Conservation (phyloP, 176 grass and related monocot genomes). For the Eleusine indica region DNA sequence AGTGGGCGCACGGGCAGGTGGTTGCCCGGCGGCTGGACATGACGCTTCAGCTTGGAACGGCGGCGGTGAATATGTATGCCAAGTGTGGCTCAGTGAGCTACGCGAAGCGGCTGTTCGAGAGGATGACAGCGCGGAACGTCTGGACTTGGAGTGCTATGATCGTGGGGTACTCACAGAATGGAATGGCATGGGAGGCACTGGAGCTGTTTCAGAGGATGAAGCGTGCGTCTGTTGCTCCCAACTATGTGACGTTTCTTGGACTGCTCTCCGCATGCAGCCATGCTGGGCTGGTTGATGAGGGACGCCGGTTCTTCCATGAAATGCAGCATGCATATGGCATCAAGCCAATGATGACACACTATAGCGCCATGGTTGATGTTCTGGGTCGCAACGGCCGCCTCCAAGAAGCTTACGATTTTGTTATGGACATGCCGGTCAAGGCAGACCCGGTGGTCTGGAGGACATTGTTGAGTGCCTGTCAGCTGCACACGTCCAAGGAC, state of each 20-base stretch:
- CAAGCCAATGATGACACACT: constrained; percentile 56
- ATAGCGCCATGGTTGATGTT: constrained; percentile 66
- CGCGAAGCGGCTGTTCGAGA: constrained; percentile 44
- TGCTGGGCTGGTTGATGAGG: constrained; percentile 50
- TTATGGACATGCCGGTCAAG: constrained; percentile 39
- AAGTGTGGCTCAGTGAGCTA: constrained; percentile 52
- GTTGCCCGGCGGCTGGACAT: constrained; percentile 31
- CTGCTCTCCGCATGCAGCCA: constrained; percentile 60
- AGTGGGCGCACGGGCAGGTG: constrained; percentile 57
- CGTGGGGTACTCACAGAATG: constrained; percentile 57
- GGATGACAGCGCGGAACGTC: constrained; percentile 45
- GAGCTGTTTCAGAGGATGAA: constrained; percentile 55
- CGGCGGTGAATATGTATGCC: constrained; percentile 57
- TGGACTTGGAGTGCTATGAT: constrained; percentile 77
- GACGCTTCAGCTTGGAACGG: constrained; percentile 56
- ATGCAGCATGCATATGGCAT: constrained; percentile 56
- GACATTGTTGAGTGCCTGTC: constrained; percentile 58
- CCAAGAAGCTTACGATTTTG: constrained; percentile 58
- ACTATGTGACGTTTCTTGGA: constrained; percentile 63
- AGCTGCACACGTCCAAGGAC: constrained; percentile 57
- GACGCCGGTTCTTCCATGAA: constrained; percentile 45
- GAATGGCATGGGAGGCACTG: constrained; percentile 34
- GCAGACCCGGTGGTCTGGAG: constrained; percentile 56
- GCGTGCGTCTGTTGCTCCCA: constrained; percentile 24
- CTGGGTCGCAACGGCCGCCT: constrained; percentile 50